Base-by-base conservation (phyloP, 2,329 filamentous ascomycete genomes). In the Dothiorella sarmentorum region DNA sequence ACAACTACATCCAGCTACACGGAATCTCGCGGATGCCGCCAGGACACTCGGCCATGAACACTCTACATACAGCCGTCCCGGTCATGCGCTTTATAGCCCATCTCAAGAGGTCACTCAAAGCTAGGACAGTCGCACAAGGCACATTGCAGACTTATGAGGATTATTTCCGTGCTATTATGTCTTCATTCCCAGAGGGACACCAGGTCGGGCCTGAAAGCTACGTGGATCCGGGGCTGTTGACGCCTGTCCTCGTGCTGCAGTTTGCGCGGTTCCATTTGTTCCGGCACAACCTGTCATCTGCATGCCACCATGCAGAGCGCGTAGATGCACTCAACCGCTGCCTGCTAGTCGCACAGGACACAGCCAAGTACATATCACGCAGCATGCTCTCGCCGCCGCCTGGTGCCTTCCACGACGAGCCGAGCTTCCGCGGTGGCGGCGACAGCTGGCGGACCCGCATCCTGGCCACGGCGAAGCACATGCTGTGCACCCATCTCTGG, bases 401-500 rank as follows among this genome's bases (percentile, higher is more conserved):
- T n/a, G n/a, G n/a, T n/a, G 7, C 67, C 66, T 20, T 58, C 62
- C 43, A 56, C 33, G 58, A 56, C 27, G 56, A 59, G 22, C 56
- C 45, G 27, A 7, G 67, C 66, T 44, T 57, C 31, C 35, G 42
- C 6, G 67, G 68, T 11, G 68, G 64, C 59, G 67, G 68, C 13
- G 68, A 65, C 59, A 67, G 42, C 40, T 85, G 83, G 69, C 82
- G 82, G 24, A 75, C 81, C 3, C 79, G 82, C 9, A 77, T 91
- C 1, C 81, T 84, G 4, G 83, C 85, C 31, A 84, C 86, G 10
- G 85, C 90, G 3, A 90, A 88, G 1, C 85, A 88, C 3, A 83
- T 93, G 64, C 79, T 95, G 7, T 89, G 90, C 59, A 85, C 85
- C 13, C 94, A 97, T 70, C 80, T 96, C 43, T 97, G 95, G 84